Base-by-base conservation (phyloP, 202 grass and related monocot species). In the Schoenoplectus triqueter region DNA sequence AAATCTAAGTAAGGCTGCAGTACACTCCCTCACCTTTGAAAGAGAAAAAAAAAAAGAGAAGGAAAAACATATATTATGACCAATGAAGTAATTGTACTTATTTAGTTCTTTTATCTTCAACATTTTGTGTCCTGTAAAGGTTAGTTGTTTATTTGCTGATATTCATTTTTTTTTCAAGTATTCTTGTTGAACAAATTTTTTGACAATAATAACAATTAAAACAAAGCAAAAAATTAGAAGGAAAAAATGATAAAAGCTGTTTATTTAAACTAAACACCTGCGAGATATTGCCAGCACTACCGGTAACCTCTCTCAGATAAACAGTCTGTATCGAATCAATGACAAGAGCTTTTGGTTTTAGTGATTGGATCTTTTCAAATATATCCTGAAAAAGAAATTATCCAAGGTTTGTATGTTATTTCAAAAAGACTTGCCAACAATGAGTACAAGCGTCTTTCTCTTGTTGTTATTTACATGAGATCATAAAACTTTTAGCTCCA, bases 281-380 rank as follows among this genome's bases (percentile, higher is more conserved):
- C 44, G 69, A 73, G 63, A 71, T 42, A 88, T 92, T 98, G 68
- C 95, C 95, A 84, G 95, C 91, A 93, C 95, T 98, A 86, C 95
- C 95, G 22, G 89, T 76, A 87, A 98, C 89, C 20, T 88, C 90
- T 91, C 10, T 91, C 80, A 98, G 82, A 89, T 98, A 98, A 79
- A 98, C 91, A 86, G 92, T 98, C 86, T 95, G 92, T 89, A 98
- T 93, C 56, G 95, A 98, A 95, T 98, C 95, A 15, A 98, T 80
- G 65, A 98, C 89, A 79, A 98, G 91, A 82, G 89, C 92, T 72
- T 31, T 85, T 70, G 95, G 95, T 84, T 88, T 87, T 54, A 92
- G 84, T n/a, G 84, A 74, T 85, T 92, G 82, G 67, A 95, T 89
- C 88, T 93, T 95, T 61, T 93, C 90, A 90, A 98, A 92, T 61